phyloP scores from a whole-genome alignment of 2,329 filamentous ascomycete genomes.

The Colletotrichum horii region DNA sequence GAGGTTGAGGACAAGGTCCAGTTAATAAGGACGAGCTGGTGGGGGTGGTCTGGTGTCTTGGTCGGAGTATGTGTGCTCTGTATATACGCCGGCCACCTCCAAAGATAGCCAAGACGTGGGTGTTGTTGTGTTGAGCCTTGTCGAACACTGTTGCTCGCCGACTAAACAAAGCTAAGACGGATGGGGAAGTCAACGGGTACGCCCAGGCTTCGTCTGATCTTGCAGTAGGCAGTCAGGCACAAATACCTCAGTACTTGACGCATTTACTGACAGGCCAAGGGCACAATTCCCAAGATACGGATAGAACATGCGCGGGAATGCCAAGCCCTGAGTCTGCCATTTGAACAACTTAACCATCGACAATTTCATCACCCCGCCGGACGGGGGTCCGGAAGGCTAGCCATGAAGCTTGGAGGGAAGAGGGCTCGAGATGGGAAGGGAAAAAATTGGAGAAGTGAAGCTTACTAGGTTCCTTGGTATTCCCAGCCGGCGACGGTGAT shows the following conservation, averaged over 20 bases:
- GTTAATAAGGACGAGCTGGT: constrained; percentile 13
- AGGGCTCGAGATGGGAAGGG: neutral
- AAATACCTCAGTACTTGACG: neutral
- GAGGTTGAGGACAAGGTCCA: constrained; percentile 5
- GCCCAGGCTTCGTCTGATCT: constrained; percentile 15
- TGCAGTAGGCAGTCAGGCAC: neutral
- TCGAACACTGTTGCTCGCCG: neutral
- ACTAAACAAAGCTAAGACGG: neutral
- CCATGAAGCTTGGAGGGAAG: neutral
- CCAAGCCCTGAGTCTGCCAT: constrained; percentile 12
- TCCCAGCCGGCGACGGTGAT: neutral
- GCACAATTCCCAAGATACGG: neutral
- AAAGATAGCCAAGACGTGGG: neutral
- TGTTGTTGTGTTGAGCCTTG: constrained; percentile 14
- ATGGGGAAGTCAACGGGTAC: neutral
- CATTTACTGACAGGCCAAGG: neutral
- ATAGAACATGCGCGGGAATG: neutral
- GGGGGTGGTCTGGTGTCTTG: neutral
- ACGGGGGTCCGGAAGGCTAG: neutral
- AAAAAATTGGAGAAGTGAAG: constrained; percentile 12
- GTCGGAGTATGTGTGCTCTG: constrained; percentile 2
- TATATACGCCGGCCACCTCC: constrained; percentile 3
- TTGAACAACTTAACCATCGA: neutral
- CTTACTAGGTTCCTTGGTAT: constrained; percentile 18
- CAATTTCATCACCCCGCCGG: neutral